These are phyloP conservation scores for Platismatia glauca DNA, from an alignment of 495 filamentous ascomycete genomes.

Conservation along the genomic window DNA sequence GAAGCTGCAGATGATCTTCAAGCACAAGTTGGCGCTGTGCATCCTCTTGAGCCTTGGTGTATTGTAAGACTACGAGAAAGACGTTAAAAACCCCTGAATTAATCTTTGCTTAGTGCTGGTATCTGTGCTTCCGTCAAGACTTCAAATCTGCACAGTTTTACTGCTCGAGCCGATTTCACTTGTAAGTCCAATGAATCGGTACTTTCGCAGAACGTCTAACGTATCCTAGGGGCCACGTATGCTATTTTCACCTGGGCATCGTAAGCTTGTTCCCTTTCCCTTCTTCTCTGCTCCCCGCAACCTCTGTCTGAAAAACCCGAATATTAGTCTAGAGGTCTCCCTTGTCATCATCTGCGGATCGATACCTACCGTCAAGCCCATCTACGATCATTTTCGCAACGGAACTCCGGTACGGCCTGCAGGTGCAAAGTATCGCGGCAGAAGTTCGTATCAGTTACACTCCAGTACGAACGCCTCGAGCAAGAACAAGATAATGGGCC, in stretches of 20 bases:
- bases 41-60: constrained; percentile 1
- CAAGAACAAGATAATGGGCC: background rate
- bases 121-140: background rate
- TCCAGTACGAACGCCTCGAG: background rate
- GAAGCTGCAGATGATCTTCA: background rate
- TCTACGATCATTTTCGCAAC: background rate
- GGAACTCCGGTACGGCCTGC: background rate
- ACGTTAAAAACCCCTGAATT: too few species aligned
- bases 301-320: background rate
- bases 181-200: constrained; percentile 1
- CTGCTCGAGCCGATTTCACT: background rate
- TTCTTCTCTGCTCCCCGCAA: too few species aligned
- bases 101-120: too few species aligned
- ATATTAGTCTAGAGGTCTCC: background rate
- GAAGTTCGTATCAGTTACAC: background rate
- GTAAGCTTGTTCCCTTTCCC: background rate
- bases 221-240: background rate
- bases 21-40: background rate
- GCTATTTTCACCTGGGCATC: background rate
- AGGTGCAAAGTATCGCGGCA: too few species aligned
- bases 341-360: constrained; percentile 4
- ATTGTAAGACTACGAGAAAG: background rate
- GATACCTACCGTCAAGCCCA: background rate
- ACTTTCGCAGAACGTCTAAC: background rate
- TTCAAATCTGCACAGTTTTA: background rate